Evolutionary conservation across 2,329 filamentous ascomycete species (phyloP), one percentile per base, ranked within the genome.

Genomic region (Kalmusia sp.): DNA sequence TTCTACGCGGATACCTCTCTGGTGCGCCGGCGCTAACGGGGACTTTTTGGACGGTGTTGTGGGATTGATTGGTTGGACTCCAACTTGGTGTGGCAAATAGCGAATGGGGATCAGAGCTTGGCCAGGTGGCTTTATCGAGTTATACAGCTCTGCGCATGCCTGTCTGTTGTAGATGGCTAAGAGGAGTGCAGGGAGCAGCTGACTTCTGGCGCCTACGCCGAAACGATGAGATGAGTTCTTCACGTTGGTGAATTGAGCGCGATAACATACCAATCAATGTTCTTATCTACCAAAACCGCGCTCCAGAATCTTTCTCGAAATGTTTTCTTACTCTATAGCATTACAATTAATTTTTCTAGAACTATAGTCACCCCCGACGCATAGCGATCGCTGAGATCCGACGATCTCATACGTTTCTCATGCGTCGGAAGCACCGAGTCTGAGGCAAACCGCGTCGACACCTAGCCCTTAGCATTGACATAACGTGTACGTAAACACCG

Each of bases 1-100:
- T 63, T 59, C 47, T 56, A 50, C 46, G 61, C 63, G 67, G 52
- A 68, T 68, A 68, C 64, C 63, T 63, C 28, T 59, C 57, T 46
- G 51, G 61, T 64, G 61, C 54, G 57, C 58, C 52, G 62, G 65
- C 63, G 62, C 63, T 62, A 58, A 19, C 44, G 58, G 61, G 58
- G 52, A 63, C 55, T 51, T 24, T 31, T 46, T 51, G 49, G 58
- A 55, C 52, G 63, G 62, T 27, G 51, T 59, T 51, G 25, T 54
- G 51, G 43, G 49, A 49, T 52, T 56, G 41, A 54, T 33, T 49
- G 46, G 37, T 37, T 27, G 27, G 37, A 17, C 14, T 34, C 38
- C 28, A 34, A 49, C 25, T 40, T 47, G 19, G 22, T 15, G 31
- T 28, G 51, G 52, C 34, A 24, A 25, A 44, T 31, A 31, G 15